phyloP scores from a whole-genome alignment of 768 basidiomycete genomes.

The Cystofilobasidium bisporidii region DNA sequence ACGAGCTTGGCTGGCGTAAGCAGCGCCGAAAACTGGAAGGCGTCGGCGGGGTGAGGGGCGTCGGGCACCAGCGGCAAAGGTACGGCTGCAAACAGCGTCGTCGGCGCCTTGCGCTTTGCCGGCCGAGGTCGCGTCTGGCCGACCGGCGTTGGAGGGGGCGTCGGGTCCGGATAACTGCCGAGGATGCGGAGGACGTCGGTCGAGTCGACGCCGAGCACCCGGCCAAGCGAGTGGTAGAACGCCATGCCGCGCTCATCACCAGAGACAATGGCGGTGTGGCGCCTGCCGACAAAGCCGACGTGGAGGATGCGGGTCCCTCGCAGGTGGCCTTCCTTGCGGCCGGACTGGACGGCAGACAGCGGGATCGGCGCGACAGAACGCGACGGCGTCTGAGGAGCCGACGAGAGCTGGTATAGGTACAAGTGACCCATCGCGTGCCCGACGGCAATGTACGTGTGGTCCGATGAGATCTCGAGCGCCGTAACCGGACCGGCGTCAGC shows the following conservation, averaged over 20 bases:
- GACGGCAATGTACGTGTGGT: constrained; percentile 83
- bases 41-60: constrained; percentile 61
- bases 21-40: constrained; percentile 68
- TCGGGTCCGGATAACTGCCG: constrained; percentile 67
- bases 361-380: constrained; percentile 64
- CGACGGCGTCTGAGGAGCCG: constrained; percentile 44
- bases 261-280: constrained; percentile 85
- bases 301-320: constrained; percentile 66
- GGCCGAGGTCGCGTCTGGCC: constrained; percentile 31
- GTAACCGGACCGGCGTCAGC: constrained; percentile 64
- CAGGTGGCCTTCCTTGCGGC: constrained; percentile 77
- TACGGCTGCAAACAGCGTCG: constrained; percentile 65
- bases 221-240: constrained; percentile 90
- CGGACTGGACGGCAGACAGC: constrained; percentile 56
- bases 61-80: constrained; percentile 48
- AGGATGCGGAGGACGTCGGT: constrained; percentile 87
- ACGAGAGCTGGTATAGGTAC: constrained; percentile 64
- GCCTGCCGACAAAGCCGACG: constrained; percentile 71
- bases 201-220: constrained; percentile 88
- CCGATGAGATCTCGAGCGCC: constrained; percentile 81
- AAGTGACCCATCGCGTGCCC: constrained; percentile 79
- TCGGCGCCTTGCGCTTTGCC: constrained; percentile 33
- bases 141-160: constrained; percentile 38
- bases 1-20: constrained; percentile 85
- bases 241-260: constrained; percentile 84